phyloP scores from a whole-genome alignment of 2,329 filamentous ascomycete genomes.

The Daldinia sp. region DNA sequence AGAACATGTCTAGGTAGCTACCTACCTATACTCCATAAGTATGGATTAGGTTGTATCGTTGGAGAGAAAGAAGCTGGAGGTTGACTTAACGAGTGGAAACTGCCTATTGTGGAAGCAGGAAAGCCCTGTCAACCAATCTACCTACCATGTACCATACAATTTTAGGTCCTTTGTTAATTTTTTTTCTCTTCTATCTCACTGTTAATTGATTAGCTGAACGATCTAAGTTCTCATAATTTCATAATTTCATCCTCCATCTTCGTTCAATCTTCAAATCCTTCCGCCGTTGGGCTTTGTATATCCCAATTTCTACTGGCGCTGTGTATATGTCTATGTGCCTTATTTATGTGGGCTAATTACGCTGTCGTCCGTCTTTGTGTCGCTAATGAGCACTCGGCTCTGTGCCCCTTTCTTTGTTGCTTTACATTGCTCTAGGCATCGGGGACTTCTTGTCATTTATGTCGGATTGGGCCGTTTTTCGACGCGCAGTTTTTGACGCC shows the following conservation, averaged over 20 bases:
- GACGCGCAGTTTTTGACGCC: conserved; percentile 35
- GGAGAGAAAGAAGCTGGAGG: conserved; percentile 2
- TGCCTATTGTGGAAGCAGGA: conserved; percentile 32
- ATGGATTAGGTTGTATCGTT: conserved; percentile 21
- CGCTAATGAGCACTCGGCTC: conserved; percentile 17
- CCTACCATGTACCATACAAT: neutral
- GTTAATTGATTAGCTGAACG: conserved; percentile 25
- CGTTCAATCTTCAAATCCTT: neutral
- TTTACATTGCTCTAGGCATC: conserved; percentile 16
- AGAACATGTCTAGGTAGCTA: conserved; percentile 4
- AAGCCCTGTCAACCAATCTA: conserved; percentile 21
- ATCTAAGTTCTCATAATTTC: conserved; percentile 18
- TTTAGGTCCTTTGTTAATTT: neutral
- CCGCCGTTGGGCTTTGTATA: conserved; percentile 11
- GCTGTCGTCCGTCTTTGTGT: conserved; percentile 24
- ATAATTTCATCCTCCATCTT: conserved; percentile 10
- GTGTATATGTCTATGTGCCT: conserved; percentile 27
- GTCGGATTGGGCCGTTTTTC: conserved; percentile 25
- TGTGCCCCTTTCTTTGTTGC: conserved; percentile 22
- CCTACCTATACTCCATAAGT: neutral
- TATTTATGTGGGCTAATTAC: neutral
- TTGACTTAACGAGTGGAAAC: conserved; percentile 29
- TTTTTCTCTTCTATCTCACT: neutral
- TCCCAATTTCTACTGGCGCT: conserved; percentile 29
- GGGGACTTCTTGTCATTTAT: conserved; percentile 20